Evolutionary conservation across 257 asterid species (phyloP), one percentile per base, ranked within the genome.

Genomic region (Penstemon barbatus): DNA sequence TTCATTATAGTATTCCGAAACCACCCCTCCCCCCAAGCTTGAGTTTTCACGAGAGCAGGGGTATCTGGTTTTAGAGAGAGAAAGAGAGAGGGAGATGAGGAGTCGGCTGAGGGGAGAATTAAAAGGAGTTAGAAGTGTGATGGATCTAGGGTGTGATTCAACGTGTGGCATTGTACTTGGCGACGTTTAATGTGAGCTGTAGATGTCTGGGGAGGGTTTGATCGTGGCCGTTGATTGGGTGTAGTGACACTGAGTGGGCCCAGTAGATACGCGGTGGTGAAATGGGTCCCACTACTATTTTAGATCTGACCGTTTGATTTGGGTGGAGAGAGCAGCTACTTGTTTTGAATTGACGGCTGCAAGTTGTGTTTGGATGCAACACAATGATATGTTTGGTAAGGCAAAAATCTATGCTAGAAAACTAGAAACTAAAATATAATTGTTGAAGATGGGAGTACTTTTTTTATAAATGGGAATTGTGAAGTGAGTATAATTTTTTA

Each of bases 131-230:
- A 51, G 9, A 57, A 10, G 69, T 72, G 38, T 69, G 79, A 74
- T 59, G 82, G 87, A 85, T 81, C 87, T 89, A 89, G 94, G 95
- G 94, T 82, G 86, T 84, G 71, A 80, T 82, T 75, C 76, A 69
- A 71, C 85, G 84, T 67, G 86, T 64, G 77, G 61, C 78, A 15
- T 71, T 55, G 83, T 72, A 75, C 65, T 55, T 77, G 75, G 75
- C 82, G 82, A 58, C 55, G 56, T 41, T 61, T 15, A 77, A 65
- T 78, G 52, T 36, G 49, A 6, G 46, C 83, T 88, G 83, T 84
- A 3, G 74, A 72, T 68, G 5, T 54, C 13, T 37, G 6, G 55
- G 0, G 4, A 0, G 53, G 19, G 69, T 46, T 55, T 52, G 10
- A 50, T 55, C 8, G 0, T 3, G 46, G 52, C 83, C 95, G 86